Evolutionary conservation across 345 rosid species (phyloP).

Genomic region (Sonneratia caseolaris): DNA sequence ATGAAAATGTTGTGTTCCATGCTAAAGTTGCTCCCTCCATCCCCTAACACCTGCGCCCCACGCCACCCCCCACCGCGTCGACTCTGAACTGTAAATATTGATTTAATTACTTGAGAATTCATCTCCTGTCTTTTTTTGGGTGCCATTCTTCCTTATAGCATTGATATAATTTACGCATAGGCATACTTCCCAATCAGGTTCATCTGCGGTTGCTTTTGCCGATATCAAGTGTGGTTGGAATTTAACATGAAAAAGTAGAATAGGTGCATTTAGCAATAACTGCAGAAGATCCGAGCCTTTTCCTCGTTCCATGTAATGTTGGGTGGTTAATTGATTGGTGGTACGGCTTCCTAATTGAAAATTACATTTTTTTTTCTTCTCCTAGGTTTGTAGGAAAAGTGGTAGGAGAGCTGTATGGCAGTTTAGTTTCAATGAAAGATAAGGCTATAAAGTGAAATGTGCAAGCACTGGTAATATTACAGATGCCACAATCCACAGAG

Average conservation of each 20-base stretch:
- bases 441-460: constrained; percentile 10
- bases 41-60: too few relatives aligned
- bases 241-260: background rate
- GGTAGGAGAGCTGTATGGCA: background rate
- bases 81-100: too few relatives aligned
- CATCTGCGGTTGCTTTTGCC: background rate
- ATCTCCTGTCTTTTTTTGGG: too few relatives aligned
- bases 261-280: background rate
- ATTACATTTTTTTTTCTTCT: background rate
- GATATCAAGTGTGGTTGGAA: background rate
- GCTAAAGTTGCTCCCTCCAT: background rate
- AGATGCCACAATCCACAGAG: constrained; percentile 23
- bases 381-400: background rate
- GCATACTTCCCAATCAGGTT: too few relatives aligned
- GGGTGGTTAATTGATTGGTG: background rate
- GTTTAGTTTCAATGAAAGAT: background rate
- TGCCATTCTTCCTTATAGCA: too few relatives aligned
- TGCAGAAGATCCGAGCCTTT: background rate
- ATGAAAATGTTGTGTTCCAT: background rate
- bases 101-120: too few relatives aligned
- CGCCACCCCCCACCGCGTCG: too few relatives aligned
- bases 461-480: constrained; percentile 1
- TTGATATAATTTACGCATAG: too few relatives aligned
- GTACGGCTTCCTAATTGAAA: background rate
- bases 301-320: background rate